Base-by-base conservation (phyloP, 148 eudicot species). In the Silene latifolia region DNA sequence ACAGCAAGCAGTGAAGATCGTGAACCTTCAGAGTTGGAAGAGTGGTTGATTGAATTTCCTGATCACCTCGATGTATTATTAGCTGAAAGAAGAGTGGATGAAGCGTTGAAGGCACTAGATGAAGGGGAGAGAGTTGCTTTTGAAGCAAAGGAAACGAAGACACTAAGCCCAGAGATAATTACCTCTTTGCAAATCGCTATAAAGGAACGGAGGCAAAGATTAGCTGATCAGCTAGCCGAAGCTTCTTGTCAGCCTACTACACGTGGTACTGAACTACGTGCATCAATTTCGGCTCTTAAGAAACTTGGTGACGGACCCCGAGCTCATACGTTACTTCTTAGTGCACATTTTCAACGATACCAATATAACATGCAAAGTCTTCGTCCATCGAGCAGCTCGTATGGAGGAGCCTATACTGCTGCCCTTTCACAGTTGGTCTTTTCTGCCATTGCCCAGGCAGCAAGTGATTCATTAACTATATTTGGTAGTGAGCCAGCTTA, bases 381-480 rank as follows among this genome's bases (percentile, higher is more conserved):
- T 76, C 97, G 93, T 69, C 98, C 98, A 69, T 92, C 98, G 78
- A 92, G 89, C 85, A 92, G 97, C 79, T 95, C 98, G 59, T 95
- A 95, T 83, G 97, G 98, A 80, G 98, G 98, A 83, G 98, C 98
- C 77, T 92, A 95, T 78, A 95, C 97, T n/a, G 96, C 98, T 65
- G 98, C 98, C 17, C 91, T 95, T 54, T 90, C 98, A 17, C 98
- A 95, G 88, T 85, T 92, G 72, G 93, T 92, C 48, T 92, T 95
- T 76, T 95, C 98, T 79, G 88, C 96, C 80, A 90, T 95, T 83
- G 89, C 92, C 62, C 97, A 92, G 81, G 93, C 97, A 19, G 90
- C 93, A 24, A 90, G 86, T 72, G 98, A 95, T 86, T 94, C 97
- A 24, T 63, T 81, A 72, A 69, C 89, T 42, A 95, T 95, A 69